Evolutionary conservation across 2,329 filamentous ascomycete species (phyloP).

Genomic region (Daldinia sp.): DNA sequence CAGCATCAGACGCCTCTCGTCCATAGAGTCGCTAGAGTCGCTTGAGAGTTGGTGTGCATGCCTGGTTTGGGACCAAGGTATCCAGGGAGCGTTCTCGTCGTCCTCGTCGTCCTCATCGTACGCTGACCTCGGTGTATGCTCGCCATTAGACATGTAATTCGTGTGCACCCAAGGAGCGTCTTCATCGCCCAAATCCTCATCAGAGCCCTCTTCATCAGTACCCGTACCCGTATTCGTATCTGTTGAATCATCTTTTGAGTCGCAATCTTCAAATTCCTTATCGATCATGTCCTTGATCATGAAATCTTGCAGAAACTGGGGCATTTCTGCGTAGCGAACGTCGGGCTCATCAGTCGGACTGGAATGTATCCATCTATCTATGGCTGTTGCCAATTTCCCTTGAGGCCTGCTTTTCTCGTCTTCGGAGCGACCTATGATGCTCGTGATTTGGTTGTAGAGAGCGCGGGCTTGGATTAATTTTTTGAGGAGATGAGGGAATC

Average conservation of each 20-base stretch:
- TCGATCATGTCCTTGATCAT: not conserved
- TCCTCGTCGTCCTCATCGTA: not conserved
- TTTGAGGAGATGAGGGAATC: conserved; percentile 11
- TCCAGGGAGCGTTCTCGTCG: conserved; percentile 1
- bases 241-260: not conserved
- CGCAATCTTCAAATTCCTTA: not conserved
- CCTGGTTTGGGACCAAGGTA: not conserved
- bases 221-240: too few species aligned
- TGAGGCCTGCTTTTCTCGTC: not conserved
- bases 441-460: conserved; percentile 7
- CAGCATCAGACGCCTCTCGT: not conserved
- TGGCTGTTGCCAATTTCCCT: conserved; percentile 8
- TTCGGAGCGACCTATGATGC: not conserved
- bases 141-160: not conserved
- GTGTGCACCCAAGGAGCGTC: not conserved
- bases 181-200: not conserved
- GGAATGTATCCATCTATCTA: conserved; percentile 10
- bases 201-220: not conserved
- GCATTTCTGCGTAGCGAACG: not conserved
- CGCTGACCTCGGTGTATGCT: not conserved
- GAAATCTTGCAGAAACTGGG: not conserved
- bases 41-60: not conserved
- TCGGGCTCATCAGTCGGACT: not conserved
- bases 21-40: not conserved
- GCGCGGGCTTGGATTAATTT: conserved; percentile 7